These are phyloP conservation scores for Histomonas meleagridis DNA, from an alignment of 208 protist genomes.

Conservation along the genomic window DNA sequence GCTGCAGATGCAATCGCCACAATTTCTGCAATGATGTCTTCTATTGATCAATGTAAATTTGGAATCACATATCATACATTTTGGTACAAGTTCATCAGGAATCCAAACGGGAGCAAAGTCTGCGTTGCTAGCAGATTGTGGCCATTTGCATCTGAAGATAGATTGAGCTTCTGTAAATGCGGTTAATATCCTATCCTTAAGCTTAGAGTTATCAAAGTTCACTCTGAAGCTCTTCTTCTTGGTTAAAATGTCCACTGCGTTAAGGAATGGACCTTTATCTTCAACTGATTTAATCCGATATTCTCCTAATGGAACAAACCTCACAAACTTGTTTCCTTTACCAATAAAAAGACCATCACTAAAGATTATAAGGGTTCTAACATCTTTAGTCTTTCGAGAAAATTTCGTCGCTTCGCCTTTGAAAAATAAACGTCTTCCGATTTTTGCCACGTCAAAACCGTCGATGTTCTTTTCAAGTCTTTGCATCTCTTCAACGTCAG, in stretches of 20 bases:
- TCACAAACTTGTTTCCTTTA: background rate
- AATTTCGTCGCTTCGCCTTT: background rate
- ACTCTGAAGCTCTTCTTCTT: slow-evolving; percentile 13
- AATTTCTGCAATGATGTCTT: background rate
- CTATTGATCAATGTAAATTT: slow-evolving; percentile 18
- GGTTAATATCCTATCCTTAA: background rate
- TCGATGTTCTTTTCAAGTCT: too few relatives aligned
- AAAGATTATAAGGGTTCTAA: background rate
- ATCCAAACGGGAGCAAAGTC: slow-evolving; percentile 1
- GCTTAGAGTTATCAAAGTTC: background rate
- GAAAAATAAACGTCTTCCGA: background rate
- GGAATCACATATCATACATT: background rate
- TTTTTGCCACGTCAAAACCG: too few relatives aligned
- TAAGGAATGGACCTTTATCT: background rate
- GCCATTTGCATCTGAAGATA: background rate
- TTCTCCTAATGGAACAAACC: background rate
- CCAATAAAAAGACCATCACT: background rate
- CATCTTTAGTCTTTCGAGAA: background rate
- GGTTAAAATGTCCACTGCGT: background rate
- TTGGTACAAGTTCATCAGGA: background rate
- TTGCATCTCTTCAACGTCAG: too few relatives aligned
- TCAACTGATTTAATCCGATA: background rate
- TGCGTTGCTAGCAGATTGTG: background rate
- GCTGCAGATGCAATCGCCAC: background rate
- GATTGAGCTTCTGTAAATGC: background rate